Base-by-base conservation (phyloP, 2,329 filamentous ascomycete genomes). In the Xylariaceae sp. region DNA sequence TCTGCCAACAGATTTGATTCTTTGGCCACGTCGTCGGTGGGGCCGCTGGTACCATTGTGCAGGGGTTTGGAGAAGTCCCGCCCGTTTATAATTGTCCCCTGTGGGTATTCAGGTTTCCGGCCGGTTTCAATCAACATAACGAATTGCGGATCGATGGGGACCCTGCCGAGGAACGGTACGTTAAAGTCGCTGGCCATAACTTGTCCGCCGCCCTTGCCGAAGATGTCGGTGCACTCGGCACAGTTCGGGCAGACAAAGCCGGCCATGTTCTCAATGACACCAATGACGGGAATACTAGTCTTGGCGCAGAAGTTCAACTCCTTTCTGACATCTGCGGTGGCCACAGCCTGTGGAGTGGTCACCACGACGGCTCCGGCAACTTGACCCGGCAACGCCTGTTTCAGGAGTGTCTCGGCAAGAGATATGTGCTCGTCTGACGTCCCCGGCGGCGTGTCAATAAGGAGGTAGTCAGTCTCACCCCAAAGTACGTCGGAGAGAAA, bases 401-500 rank as follows among this genome's bases (percentile, higher is more conserved):
- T 80, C 60, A 93, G 79, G 0, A 96, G 80, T 17, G 89, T 94
- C 73, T 97, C 93, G 4, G 92, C 91, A 0, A 97, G 85, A 0
- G 92, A 94, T 53, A 99, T 97, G 73, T 97, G 94, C 75, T 99
- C 94, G 75, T 99, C 94, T 61, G 89, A 94, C 1, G 94, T 99
- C 2, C 94, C 94, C 0, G 94, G 94, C 10, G 94, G 94, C 2
- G 94, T 99, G 74, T 99, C 94, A 70, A 99, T 90, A 60, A 99
- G 83, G 0, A 99, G 81, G 71, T 90, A 97, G 73, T 97, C 93
- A n/a, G 90, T 84, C 23, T 87, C 83, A 56, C 85, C 83, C 94
- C 94, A 97, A 35, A 90, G 81, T 3, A 97, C 92, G 70, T 97
- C 92, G 1, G 89, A 88, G 34, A 99, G 80, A 72, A 99, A 99